Base-by-base conservation (phyloP, 768 basidiomycete genomes). In the Kwoniella sp. region DNA sequence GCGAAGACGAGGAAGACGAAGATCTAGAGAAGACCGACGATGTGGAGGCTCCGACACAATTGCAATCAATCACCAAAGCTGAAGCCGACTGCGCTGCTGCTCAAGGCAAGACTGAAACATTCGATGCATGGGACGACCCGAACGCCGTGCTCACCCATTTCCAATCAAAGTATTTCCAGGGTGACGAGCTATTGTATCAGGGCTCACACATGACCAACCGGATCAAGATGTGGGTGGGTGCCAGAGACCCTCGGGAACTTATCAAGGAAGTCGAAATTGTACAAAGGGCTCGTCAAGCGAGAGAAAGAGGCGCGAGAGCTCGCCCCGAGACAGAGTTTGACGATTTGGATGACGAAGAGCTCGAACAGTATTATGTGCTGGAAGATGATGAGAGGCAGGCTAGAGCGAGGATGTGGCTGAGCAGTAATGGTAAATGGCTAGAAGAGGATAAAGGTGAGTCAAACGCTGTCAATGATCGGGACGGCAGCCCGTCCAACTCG, bases 271-370 rank as follows among this genome's bases (percentile, higher is more conserved):
- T 70, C 9, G 57, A 62, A 5, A 58, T 64, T 29, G 66, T 77
- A 23, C 69, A 75, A 20, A 37, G 51, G 8, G 76, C 73, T 2
- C 57, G 67, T 30, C 54, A 53, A 38, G 13, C 41, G 7, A 47
- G 73, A 25, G 76, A 73, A 50, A 67, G 28, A 57, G 30, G 57
- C 13, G 70, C 76, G 2, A 72, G 62, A 53, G 58, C 51, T 26
- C 61, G 67, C 31, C 48, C 54, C n/a, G 68, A 72, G 28, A 59
- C 48, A 47, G 60, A 52, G n/a, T 73, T 77, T 60, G 63, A 60
- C 1, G 73, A 75, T 69, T n/a, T 75, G n/a, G 74, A 77, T 52
- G 76, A 77, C 28, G 72, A 73, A 7, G 76, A 77, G 65, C 47
- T 77, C 37, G 76, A 77, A 23, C 29, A 23, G 26, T 72, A 65